Evolutionary conservation across 1,284 basidiomycete species (phyloP), one percentile per base, ranked within the genome.

Genomic region (Mycena sp.): DNA sequence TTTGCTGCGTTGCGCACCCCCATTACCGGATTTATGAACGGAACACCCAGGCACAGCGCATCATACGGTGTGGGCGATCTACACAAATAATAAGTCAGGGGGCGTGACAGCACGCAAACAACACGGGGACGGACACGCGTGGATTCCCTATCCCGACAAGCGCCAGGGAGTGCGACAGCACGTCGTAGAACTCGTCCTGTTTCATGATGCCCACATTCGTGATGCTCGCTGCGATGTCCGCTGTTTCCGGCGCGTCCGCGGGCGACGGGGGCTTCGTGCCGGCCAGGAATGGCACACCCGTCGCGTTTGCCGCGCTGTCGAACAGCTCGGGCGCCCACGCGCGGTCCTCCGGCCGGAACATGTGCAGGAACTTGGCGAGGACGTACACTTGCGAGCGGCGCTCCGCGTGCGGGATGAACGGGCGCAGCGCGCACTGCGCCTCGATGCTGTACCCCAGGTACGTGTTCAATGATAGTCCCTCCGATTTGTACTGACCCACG

Each of bases 31-130:
- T 81, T 81, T 67, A 82, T 77, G 61, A 80, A 81, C 3, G 79
- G 79, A 9, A 80, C 74, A 9, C 79, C 80, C 25, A 80, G 64
- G 61, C 80, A 81, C 10, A 82, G 68, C 1, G 76, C 78, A 52
- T 80, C 78, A 66, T 78, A 81, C 0, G 79, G 78, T 60, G 70
- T 70, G 1, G 77, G 78, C 2, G 51, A 61, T 4, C 58, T 61
- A 25, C 2, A 12, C 25, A 29, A 26, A n/a, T 9, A 30, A 10
- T 35, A 6, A n/a, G n/a, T n/a, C n/a, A n/a, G n/a, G n/a, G n/a
- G n/a, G 11, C 3, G 17, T 25, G 7, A 9, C 7, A 35, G 14
- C 21, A 19, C 3, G 14, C 19, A 17, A 48, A 48, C 30, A 10
- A 6, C n/a, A n/a, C 32, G 14, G 32, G 9, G 14, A 35, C 32